Evolutionary conservation across 2,329 filamentous ascomycete species (phyloP), one percentile per base, ranked within the genome.

Genomic region (Fusarium verrucosum): DNA sequence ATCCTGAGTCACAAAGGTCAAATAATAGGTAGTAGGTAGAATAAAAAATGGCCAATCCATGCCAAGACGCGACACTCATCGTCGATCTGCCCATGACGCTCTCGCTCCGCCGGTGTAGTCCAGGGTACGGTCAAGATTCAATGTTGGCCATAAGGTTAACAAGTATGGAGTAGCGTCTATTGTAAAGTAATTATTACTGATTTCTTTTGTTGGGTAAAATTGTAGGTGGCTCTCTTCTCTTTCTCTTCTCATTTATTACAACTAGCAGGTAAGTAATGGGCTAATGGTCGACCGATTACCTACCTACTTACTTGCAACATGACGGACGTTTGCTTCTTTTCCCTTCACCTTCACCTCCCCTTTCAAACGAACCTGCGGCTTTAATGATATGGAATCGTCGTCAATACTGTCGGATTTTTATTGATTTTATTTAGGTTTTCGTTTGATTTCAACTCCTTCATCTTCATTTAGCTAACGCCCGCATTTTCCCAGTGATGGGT

Each of bases 11-110:
- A 13, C n/a, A n/a, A n/a, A n/a, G n/a, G n/a, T n/a, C n/a, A n/a
- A n/a, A n/a, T n/a, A n/a, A n/a, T n/a, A n/a, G n/a, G n/a, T n/a
- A 5, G 37, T 28, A 60, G 30, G 55, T 55, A 22, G 16, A 32
- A 28, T 11, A 63, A 38, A 50, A 41, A 50, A 55, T 28, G 57
- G 55, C 14, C 30, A 38, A 20, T 38, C 40, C 50, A 50, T 50
- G 63, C 63, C 63, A 66, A 66, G 63, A 65, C 59, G 14, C 35
- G 50, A 63, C 49, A 41, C 45, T 51, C 63, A 65, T 66, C 59
- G 63, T 52, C 58, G 63, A 66, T 65, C 63, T 42, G 63, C 51
- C 57, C 58, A 67, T 66, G 63, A 67, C 63, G 63, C 46, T 41
- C 50, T 55, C 17, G 37, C 52, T 58, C 62, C 62, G 61, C 61